Conservation (phyloP, 768 basidiomycete species). For the Termitomyces titanicus region DNA sequence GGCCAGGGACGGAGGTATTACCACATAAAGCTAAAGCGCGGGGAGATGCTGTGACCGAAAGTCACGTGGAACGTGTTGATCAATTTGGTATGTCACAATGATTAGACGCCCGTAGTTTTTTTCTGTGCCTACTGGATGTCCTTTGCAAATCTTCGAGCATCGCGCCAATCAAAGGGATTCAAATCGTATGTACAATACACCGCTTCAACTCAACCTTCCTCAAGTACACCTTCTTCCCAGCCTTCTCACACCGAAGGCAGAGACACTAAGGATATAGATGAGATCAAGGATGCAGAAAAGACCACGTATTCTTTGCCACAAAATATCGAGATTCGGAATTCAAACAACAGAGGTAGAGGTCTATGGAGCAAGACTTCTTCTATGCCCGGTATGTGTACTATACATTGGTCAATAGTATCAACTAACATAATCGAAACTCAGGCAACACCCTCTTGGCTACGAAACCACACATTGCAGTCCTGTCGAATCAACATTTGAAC, state of each 20-base stretch:
- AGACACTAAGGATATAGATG: slow-evolving; percentile 4
- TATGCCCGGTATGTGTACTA: slow-evolving; percentile 31
- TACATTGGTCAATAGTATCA: neutral
- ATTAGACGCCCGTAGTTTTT: neutral
- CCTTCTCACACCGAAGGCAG: slow-evolving; percentile 20
- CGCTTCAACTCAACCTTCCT: slow-evolving; percentile 15
- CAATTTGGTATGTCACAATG: neutral
- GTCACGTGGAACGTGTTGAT: neutral
- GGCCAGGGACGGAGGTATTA: neutral
- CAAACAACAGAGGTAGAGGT: slow-evolving; percentile 39
- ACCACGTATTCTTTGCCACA: slow-evolving; percentile 29
- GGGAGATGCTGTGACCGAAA: neutral
- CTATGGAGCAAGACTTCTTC: slow-evolving; percentile 35
- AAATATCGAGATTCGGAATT: slow-evolving; percentile 34
- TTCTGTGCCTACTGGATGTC: slow-evolving; percentile 12
- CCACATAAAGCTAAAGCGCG: neutral
- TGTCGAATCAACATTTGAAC: slow-evolving; percentile 61
- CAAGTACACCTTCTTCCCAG: slow-evolving; percentile 18
- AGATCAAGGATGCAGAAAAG: neutral
- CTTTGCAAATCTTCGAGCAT: slow-evolving; percentile 27
- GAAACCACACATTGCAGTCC: slow-evolving; percentile 57
- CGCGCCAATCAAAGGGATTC: slow-evolving; percentile 21
- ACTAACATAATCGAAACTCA: slow-evolving; percentile 22
- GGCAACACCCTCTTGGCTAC: slow-evolving; percentile 57
- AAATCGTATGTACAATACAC: slow-evolving; percentile 34